Evolutionary conservation across 2,329 filamentous ascomycete genomes (phyloP), one percentile per base, ranked within the genome.

Genomic region (Hymenoscyphus occultus): DNA sequence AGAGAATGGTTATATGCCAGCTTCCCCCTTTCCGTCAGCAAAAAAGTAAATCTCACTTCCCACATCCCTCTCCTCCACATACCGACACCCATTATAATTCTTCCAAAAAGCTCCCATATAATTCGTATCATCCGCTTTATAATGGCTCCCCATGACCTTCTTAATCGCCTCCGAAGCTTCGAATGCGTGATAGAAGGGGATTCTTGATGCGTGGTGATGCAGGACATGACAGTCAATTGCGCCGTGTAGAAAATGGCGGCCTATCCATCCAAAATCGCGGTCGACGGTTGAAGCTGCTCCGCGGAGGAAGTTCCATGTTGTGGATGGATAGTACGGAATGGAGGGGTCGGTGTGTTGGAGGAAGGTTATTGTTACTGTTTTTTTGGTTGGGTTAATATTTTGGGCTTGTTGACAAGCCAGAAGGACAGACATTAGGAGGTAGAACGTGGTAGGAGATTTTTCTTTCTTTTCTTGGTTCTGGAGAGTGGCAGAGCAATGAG

Each of bases 361-460:
- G 76, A 89, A 91, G 56, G 89, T 91, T 74, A 91, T 90, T 67
- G 87, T 86, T n/a, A 91, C 87, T 86, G n/a, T 61, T 61, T 32
- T 45, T 45, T 39, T 39, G 45, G 60, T 71, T 67, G 69, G 73
- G 72, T 71, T 57, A 57, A 40, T 62, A 63, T 39, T 60, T 31
- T 13, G 22, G 6, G 13, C 64, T 51, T 28, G 45, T 28, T 7
- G 10, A 35, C 56, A 12, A 35, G 39, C n/a, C 13, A 19, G 7
- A 45, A n/a, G 35, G 57, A 35, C 5, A 7, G 35, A 35, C 6
- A 35, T 35, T 35, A 35, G 9, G 35, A 35, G 9, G 9, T 6
- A 35, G 35, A 10, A 35, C 5, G 45, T n/a, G 9, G 45, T 12
- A 51, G 45, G 45, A 51, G 19, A 12, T 6, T 22, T 7, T 48